phyloP scores from a whole-genome alignment of 371 early-diverging fungal genomes.

The Apophysomyces ossiformis region DNA sequence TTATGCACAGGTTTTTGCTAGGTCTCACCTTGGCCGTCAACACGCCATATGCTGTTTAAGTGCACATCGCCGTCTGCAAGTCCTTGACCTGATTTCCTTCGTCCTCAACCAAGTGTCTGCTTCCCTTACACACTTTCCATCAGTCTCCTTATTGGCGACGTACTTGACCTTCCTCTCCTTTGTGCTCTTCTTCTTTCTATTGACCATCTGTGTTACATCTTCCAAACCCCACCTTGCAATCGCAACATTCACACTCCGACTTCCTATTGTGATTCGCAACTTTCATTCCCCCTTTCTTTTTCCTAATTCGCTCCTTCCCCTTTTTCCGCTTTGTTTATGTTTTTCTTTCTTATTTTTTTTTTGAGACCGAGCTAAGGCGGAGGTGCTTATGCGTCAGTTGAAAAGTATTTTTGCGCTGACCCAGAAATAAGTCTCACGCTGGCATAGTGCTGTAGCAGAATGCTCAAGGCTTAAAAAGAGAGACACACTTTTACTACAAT shows the following conservation, averaged over 20 bases:
- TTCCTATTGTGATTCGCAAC: background rate
- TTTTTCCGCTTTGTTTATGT: background rate
- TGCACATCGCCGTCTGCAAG: background rate
- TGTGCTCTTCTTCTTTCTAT: conserved; percentile 12
- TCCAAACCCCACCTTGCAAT: background rate
- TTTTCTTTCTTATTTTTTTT: background rate
- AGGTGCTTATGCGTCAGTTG: background rate
- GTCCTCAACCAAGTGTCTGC: background rate
- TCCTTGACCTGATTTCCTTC: background rate
- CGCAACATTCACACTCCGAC: background rate
- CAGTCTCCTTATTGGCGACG: background rate
- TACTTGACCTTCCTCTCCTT: background rate
- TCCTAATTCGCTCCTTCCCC: background rate
- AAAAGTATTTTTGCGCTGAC: no score
- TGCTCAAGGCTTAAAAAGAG: no score
- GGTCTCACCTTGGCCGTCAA: background rate
- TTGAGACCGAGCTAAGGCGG: background rate
- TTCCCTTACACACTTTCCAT: background rate
- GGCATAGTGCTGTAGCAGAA: no score
- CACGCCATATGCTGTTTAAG: background rate
- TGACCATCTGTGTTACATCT: background rate
- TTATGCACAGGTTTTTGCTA: background rate
- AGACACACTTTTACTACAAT: no score
- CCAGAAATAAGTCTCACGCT: no score
- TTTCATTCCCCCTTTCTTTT: background rate